Evolutionary conservation across 148 eudicot genomes (phyloP).

Genomic region (Fallopia convolvulus): DNA sequence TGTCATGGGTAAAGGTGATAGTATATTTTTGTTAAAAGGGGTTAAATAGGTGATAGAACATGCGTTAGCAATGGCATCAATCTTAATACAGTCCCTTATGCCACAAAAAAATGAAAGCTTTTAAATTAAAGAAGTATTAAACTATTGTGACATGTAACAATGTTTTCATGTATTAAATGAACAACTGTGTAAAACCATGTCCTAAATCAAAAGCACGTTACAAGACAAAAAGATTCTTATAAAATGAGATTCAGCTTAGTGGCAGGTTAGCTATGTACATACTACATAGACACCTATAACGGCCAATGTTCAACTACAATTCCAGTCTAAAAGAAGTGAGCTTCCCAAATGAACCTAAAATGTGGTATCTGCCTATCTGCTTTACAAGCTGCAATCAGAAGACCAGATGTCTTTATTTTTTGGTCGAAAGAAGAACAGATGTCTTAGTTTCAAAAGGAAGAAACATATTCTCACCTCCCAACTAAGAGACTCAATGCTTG

Average conservation of each 20-base stretch:
- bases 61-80: neutral
- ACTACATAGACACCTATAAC: neutral
- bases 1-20: neutral
- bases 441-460: neutral
- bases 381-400: neutral
- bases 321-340: neutral
- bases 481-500: constrained; percentile 45
- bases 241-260: neutral
- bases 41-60: neutral
- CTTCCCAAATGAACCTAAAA: neutral
- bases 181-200: neutral
- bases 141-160: neutral
- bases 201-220: neutral
- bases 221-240: neutral
- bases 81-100: neutral
- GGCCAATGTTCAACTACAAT: neutral
- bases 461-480: constrained; percentile 50
- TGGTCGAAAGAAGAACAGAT: neutral
- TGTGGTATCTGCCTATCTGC: neutral
- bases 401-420: neutral
- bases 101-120: neutral
- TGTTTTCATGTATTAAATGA: neutral
- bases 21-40: neutral
- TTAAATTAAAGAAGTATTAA: neutral
- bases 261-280: neutral